Evolutionary conservation across 2,329 filamentous ascomycete genomes (phyloP).

Genomic region (Sclerotinia nivalis): DNA sequence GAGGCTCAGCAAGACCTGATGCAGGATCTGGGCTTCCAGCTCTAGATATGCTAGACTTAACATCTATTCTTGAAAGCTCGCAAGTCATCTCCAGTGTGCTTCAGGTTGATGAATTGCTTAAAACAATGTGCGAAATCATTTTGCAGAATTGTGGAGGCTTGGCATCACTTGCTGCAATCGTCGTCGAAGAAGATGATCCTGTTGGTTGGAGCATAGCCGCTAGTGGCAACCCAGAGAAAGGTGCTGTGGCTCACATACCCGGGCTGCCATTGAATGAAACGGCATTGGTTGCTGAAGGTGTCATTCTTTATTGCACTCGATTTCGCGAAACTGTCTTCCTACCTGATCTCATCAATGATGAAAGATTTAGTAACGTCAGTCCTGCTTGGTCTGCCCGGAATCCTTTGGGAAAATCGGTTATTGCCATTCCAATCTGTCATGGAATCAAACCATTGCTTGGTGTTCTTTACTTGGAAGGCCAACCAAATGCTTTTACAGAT

Average conservation of each 20-base stretch:
- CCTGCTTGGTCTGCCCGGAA: constrained; percentile 68
- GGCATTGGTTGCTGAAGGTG: constrained; percentile 71
- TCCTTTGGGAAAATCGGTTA: constrained; percentile 70
- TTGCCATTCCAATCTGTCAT: constrained; percentile 77
- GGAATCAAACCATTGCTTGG: constrained; percentile 70
- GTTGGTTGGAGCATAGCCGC: constrained; percentile 69
- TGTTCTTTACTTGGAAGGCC: constrained; percentile 73
- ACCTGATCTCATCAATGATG: constrained; percentile 71
- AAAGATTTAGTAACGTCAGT: constrained; percentile 74
- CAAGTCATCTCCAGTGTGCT: constrained; percentile 79
- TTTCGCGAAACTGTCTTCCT: constrained; percentile 76
- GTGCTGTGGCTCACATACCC: constrained; percentile 65
- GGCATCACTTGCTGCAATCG: constrained; percentile 70
- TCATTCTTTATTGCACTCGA: constrained; percentile 73
- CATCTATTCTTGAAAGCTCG: constrained; percentile 75
- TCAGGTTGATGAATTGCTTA: constrained; percentile 71
- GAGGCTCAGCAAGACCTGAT: constrained; percentile 56
- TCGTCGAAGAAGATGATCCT: constrained; percentile 66
- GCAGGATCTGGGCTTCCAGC: constrained; percentile 66
- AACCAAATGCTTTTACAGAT: constrained; percentile 75
- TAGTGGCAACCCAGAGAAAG: constrained; percentile 69
- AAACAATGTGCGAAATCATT: constrained; percentile 81
- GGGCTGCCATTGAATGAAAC: constrained; percentile 65
- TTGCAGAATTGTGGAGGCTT: constrained; percentile 72
- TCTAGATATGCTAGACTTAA: constrained; percentile 80